Conservation (phyloP, 164 flowering plant species). For the Sedum album region DNA sequence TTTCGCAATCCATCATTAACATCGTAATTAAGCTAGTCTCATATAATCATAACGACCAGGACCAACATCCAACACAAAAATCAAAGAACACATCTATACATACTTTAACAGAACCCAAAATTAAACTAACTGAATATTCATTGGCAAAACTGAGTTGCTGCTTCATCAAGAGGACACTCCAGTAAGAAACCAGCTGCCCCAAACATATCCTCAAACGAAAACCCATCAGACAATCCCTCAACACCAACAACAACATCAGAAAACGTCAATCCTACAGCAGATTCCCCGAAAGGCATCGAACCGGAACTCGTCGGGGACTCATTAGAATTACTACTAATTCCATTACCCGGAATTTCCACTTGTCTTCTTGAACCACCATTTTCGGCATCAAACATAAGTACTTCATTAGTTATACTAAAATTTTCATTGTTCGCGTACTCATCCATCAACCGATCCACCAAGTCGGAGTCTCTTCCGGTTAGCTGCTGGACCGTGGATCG, state of each 20-base stretch:
- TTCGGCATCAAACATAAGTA: background rate
- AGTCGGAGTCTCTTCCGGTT: conserved; percentile 62
- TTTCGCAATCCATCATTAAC: too few relatives aligned
- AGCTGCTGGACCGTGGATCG: conserved; percentile 71
- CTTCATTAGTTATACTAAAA: background rate
- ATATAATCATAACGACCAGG: background rate
- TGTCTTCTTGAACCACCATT: background rate
- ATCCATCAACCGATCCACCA: conserved; percentile 19
- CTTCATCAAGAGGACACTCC: background rate
- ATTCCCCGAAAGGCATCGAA: background rate
- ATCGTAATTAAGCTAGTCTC: background rate
- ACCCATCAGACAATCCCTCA: background rate
- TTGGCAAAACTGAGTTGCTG: background rate
- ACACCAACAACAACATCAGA: background rate
- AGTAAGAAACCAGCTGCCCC: background rate
- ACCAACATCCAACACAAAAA: background rate
- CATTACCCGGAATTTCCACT: background rate
- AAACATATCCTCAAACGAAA: background rate
- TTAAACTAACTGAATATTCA: background rate
- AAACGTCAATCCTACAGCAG: background rate
- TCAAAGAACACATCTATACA: background rate
- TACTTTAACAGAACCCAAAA: background rate
- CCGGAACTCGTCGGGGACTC: conserved; percentile 11
- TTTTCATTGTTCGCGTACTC: background rate
- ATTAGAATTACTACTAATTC: background rate